These are phyloP conservation scores for Pterocarpus macrocarpus DNA, from an alignment of 306 rosid genomes.

Conservation along the genomic window DNA sequence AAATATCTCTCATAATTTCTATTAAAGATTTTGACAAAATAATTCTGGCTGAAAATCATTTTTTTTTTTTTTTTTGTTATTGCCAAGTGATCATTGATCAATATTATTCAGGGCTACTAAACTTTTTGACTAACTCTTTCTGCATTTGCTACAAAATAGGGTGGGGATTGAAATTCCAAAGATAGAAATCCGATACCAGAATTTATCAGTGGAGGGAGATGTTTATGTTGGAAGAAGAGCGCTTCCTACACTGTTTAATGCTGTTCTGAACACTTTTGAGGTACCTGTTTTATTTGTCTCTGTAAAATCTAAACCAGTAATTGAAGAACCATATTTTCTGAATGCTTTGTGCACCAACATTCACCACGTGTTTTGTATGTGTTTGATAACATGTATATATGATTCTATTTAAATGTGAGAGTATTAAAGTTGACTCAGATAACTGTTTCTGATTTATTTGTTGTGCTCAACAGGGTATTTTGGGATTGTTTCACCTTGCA, in stretches of 20 bases:
- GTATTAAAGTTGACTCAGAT: background rate
- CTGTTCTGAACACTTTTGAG: constrained; percentile 63
- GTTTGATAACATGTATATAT: background rate
- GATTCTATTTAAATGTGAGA: background rate
- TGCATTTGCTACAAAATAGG: constrained; percentile 36
- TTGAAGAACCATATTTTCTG: background rate
- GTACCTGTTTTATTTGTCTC: constrained; percentile 35
- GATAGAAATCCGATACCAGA: constrained; percentile 66
- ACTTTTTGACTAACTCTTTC: background rate
- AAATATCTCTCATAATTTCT: too few relatives aligned
- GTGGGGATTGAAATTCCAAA: constrained; percentile 70
- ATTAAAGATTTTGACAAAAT: too few relatives aligned
- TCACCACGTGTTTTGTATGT: background rate
- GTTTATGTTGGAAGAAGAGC: constrained; percentile 74
- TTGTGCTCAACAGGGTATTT: constrained; percentile 43
- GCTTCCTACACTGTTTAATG: constrained; percentile 71
- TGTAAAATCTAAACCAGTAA: background rate
- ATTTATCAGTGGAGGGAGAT: constrained; percentile 70
- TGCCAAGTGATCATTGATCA: background rate
- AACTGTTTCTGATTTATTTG: constrained; percentile 1
- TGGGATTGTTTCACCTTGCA: constrained; percentile 60
- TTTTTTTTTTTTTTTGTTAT: too few relatives aligned
- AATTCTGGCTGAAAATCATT: too few relatives aligned
- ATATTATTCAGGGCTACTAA: background rate
- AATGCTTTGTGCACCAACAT: background rate